Evolutionary conservation across 2,329 filamentous ascomycete species (phyloP).

Genomic region (Sporothrix brasiliensis): DNA sequence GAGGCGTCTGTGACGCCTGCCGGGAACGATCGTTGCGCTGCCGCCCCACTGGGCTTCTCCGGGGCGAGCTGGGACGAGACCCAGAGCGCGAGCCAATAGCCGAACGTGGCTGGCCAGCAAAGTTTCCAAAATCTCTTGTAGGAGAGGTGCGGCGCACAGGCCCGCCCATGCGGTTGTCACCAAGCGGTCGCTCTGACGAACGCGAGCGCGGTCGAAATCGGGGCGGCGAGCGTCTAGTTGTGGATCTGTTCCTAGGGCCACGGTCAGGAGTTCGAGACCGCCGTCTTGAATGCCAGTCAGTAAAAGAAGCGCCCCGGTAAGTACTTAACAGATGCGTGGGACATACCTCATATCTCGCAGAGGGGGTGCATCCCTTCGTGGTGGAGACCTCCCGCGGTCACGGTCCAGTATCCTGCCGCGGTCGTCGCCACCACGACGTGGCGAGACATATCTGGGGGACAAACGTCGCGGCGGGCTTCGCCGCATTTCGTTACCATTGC

Average conservation of each 20-base stretch:
- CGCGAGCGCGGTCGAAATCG: conserved; percentile 59
- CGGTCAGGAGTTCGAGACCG: conserved; percentile 60
- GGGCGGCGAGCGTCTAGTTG: conserved; percentile 45
- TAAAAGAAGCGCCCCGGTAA: background rate
- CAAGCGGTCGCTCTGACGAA: conserved; percentile 50
- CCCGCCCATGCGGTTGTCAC: conserved; percentile 25
- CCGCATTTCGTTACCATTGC: conserved; percentile 38
- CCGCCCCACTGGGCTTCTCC: conserved; percentile 49
- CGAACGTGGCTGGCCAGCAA: conserved; percentile 48
- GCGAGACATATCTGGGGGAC: conserved; percentile 45
- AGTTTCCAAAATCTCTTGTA: conserved; percentile 41
- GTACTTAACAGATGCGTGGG: background rate
- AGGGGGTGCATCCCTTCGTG: conserved; percentile 45
- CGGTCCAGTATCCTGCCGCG: conserved; percentile 39
- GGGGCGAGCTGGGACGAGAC: conserved; percentile 59
- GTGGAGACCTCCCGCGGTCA: conserved; percentile 46
- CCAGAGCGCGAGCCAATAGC: conserved; percentile 54
- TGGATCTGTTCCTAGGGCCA: conserved; percentile 45
- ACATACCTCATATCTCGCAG: conserved; percentile 43
- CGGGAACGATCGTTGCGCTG: conserved; percentile 53
- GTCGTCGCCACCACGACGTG: conserved; percentile 48
- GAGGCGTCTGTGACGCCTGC: conserved; percentile 49
- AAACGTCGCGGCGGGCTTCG: conserved; percentile 40
- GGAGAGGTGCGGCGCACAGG: conserved; percentile 54
- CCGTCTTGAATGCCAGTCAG: conserved; percentile 45